phyloP scores from a whole-genome alignment of 352 stramenopile species.

The Bremia lactucae region DNA sequence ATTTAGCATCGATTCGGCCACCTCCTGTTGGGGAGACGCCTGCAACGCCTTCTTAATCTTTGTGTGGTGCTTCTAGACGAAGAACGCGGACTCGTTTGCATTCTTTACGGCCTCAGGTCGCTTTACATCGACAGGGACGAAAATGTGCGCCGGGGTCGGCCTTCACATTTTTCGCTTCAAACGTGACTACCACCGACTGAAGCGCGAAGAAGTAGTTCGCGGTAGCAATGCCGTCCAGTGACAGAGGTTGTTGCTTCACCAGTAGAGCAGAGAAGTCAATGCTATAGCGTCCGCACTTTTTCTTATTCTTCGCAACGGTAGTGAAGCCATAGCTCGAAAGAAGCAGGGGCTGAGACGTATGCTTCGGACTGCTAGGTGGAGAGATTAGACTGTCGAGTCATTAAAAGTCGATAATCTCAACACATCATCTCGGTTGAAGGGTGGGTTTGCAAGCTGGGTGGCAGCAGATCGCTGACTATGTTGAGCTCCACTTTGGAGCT shows the following conservation, averaged over 20 bases:
- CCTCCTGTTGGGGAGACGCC: background rate
- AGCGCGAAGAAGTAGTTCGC: background rate
- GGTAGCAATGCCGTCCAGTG: background rate
- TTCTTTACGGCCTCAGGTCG: background rate
- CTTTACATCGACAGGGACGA: background rate
- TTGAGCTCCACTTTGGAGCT: no score
- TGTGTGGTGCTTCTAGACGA: background rate
- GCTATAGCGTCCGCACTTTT: background rate
- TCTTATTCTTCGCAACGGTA: background rate
- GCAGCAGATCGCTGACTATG: no score
- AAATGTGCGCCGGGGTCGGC: background rate
- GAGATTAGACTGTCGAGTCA: no score
- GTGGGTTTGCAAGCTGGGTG: no score
- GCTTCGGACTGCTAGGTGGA: background rate
- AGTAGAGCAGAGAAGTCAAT: background rate
- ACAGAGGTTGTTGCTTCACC: background rate
- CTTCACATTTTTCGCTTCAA: background rate
- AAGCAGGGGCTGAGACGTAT: background rate
- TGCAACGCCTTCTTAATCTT: background rate
- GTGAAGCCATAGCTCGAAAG: background rate
- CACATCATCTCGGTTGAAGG: no score
- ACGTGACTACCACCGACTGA: background rate
- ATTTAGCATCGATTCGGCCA: background rate
- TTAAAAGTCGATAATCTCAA: no score
- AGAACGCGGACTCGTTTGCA: background rate